phyloP scores from a whole-genome alignment of 2,329 filamentous ascomycete genomes.

The Claviceps pusilla region DNA sequence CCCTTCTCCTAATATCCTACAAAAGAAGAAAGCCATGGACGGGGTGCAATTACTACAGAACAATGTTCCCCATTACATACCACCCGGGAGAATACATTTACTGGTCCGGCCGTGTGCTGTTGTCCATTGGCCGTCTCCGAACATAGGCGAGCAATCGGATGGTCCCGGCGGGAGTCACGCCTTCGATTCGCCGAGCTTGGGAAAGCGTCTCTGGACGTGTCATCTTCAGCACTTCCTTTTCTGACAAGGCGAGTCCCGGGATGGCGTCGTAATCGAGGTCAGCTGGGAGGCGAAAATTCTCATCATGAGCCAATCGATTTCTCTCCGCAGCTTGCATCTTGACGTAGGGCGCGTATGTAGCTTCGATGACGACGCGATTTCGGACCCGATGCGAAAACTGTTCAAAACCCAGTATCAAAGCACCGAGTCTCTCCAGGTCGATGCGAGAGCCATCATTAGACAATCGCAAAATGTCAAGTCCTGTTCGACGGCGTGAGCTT shows the following conservation, averaged over 20 bases:
- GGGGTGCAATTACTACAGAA: not conserved
- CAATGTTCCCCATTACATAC: too few species aligned
- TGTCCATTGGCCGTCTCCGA: constrained; percentile 11
- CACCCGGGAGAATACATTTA: not conserved
- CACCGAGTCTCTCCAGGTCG: constrained; percentile 38
- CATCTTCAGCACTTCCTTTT: constrained; percentile 53
- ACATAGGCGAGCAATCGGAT: constrained; percentile 49
- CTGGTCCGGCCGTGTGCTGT: not conserved
- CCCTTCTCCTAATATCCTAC: too few species aligned
- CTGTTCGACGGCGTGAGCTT: constrained; percentile 53
- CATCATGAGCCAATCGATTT: constrained; percentile 58
- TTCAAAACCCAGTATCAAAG: constrained; percentile 40
- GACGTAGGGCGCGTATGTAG: constrained; percentile 76
- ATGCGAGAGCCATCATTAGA: constrained; percentile 32
- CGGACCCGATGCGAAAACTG: constrained; percentile 44
- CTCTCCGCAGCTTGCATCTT: constrained; percentile 53
- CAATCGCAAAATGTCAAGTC: constrained; percentile 65
- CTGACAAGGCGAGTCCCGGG: constrained; percentile 62
- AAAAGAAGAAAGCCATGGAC: too few species aligned
- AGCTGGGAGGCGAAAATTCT: constrained; percentile 53
- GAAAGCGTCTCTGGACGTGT: constrained; percentile 73
- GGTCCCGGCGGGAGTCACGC: constrained; percentile 48
- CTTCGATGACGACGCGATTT: constrained; percentile 63
- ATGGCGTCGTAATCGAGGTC: constrained; percentile 65
- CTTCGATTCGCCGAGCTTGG: constrained; percentile 78